Evolutionary conservation across 2,329 filamentous ascomycete species (phyloP), one percentile per base, ranked within the genome.

Genomic region (Paradendryphiella salina): DNA sequence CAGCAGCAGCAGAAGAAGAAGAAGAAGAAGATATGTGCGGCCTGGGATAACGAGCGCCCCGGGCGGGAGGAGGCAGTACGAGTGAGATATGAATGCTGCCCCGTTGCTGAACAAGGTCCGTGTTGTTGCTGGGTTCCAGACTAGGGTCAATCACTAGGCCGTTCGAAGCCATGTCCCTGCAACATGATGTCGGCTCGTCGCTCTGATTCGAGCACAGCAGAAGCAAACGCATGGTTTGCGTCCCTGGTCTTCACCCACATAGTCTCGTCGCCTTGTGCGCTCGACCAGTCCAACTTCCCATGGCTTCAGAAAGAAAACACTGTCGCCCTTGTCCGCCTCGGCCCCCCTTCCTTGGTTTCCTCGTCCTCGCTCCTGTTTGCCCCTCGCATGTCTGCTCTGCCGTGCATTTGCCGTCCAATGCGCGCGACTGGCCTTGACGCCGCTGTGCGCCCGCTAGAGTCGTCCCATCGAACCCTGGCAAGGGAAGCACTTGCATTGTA

Each of bases 91-190:
- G 47, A 46, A 55, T 48, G 32, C 35, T 17, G 40, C 46, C 44
- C 55, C 35, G 49, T 52, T 36, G 52, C 46, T 51, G 46, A 52
- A 46, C 45, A 49, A 56, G 59, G 57, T 55, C 54, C 59, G 59
- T 61, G 61, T 60, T 34, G 37, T 50, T 50, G 50, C 45, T 53
- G 53, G 46, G 52, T 54, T 49, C 53, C 54, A 45, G 42, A 29
- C 55, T 49, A 41, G 36, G 44, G 44, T 36, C 47, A 46, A 41
- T 32, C 37, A 45, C 58, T 59, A 59, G 43, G 21, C 57, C 44
- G 42, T 41, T 52, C 48, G 37, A 48, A 47, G 39, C 35, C 15
- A 18, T 29, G 45, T 50, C 42, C 50, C 46, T 45, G 52, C 37
- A 26, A 26, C 41, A 26, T 39, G 31, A 10, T 21, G 45, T 35